Evolutionary conservation across 1,284 basidiomycete species (phyloP), one percentile per base, ranked within the genome.

Genomic region (Termitomyces sp.): DNA sequence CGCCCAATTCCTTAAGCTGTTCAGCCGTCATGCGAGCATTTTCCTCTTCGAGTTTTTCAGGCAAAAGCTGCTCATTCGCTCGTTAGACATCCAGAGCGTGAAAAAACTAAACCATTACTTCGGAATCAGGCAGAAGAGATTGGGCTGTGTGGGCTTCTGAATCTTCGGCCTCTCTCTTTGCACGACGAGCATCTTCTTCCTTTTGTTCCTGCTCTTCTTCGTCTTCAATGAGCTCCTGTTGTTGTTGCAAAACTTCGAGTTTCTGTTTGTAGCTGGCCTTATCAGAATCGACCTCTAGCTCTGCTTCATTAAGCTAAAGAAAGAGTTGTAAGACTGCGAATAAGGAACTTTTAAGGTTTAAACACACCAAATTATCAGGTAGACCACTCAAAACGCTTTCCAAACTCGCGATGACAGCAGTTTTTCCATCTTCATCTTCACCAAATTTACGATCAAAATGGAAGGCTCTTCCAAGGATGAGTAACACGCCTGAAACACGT

Each of bases 211-310:
- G 96, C 68, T 97, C 96, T 59, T 95, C 86, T 72, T 99, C 96
- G 68, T 98, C 96, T 69, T 98, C 95, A 67, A 99, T 99, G 56
- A 99, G 89, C 70, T 99, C 96, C 68, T 99, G 93, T 71, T 99
- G 96, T 68, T 99, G 92, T 65, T 97, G 91, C 68, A 99, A 76
- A 7, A 99, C 96, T 62, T 97, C 96, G 54, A 99, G 82, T 72
- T 96, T 94, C 76, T 98, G 93, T 77, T 97, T 97, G 81, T 97
- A 97, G 63, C 86, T 93, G 13, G 94, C 91, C 50, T 90, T 88
- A 48, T 97, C 93, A 52, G 88, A 90, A 63, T 93, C 92, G 41
- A 98, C 94, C 70, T 94, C 91, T 45, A 99, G 80, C 71, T 98
- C 96, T 21, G 96, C 92, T 77, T 99, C 96, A 70, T 91, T 97